Evolutionary conservation across 768 basidiomycete genomes (phyloP).

Genomic region (Kwoniella sp.): DNA sequence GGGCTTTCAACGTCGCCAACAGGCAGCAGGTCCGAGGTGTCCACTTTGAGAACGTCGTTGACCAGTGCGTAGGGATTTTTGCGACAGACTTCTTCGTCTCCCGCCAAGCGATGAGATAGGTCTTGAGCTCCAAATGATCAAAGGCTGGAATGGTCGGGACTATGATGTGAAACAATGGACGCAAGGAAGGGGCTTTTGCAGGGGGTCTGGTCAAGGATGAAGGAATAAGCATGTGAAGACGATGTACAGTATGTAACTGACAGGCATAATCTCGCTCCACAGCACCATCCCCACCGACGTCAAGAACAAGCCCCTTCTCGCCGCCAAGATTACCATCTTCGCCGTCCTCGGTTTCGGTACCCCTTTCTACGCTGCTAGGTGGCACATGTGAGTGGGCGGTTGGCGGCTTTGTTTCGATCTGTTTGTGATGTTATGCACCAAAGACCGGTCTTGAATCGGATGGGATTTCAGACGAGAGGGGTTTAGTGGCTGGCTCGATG

Average conservation of each 20-base stretch:
- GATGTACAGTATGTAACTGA: not conserved
- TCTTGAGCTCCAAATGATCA: not conserved
- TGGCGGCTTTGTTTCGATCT: not conserved
- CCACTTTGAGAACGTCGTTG: slow-evolving; percentile 54
- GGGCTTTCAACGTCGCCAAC: slow-evolving; percentile 21
- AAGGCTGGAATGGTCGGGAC: too few relatives aligned
- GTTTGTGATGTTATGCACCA: too few relatives aligned
- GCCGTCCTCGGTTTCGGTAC: slow-evolving; percentile 44
- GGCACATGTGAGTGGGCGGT: slow-evolving; percentile 54
- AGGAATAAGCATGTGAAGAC: not conserved
- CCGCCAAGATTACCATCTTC: slow-evolving; percentile 43
- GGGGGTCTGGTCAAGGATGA: not conserved
- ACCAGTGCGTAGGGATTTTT: slow-evolving; percentile 40
- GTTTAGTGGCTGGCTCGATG: too few relatives aligned
- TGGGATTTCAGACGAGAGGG: too few relatives aligned
- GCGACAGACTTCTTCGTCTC: too few relatives aligned
- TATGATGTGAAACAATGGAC: too few relatives aligned
- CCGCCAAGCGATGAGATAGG: not conserved
- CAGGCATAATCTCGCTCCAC: too few relatives aligned
- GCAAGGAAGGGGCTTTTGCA: too few relatives aligned
- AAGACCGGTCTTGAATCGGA: too few relatives aligned
- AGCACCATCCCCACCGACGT: slow-evolving; percentile 50
- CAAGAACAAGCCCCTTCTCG: slow-evolving; percentile 47
- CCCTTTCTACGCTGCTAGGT: slow-evolving; percentile 50
- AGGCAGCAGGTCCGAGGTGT: slow-evolving; percentile 39